Conservation (phyloP, 164 flowering plant species). For the Vitis labrusca region DNA sequence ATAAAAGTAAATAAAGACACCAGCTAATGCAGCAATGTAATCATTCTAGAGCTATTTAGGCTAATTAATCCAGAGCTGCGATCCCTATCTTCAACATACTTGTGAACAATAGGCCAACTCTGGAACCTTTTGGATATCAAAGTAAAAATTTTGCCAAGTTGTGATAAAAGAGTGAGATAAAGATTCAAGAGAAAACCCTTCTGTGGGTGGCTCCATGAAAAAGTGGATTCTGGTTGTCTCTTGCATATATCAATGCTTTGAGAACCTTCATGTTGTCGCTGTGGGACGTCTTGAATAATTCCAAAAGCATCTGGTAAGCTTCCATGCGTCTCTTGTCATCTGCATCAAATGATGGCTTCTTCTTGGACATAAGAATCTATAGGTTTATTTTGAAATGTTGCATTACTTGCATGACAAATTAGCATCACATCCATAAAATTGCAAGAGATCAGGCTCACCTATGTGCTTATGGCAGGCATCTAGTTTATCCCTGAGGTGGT, state of each 20-base stretch:
- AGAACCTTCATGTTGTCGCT: slow-evolving; percentile 31
- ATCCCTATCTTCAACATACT: too few relatives aligned
- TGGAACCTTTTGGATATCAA: background rate
- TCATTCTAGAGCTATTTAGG: too few relatives aligned
- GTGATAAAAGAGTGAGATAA: too few relatives aligned
- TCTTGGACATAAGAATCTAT: too few relatives aligned
- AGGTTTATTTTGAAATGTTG: background rate
- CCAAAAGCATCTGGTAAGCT: slow-evolving; percentile 14
- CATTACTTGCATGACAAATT: background rate
- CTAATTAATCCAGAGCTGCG: too few relatives aligned
- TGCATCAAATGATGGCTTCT: slow-evolving; percentile 14
- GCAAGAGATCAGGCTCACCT: slow-evolving; percentile 6
- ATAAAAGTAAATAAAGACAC: too few relatives aligned
- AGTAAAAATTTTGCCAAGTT: too few relatives aligned
- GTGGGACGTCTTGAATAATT: slow-evolving; percentile 20
- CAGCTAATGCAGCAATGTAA: too few relatives aligned
- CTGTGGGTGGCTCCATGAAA: slow-evolving; percentile 25
- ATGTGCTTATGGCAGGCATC: slow-evolving; percentile 17
- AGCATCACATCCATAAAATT: background rate
- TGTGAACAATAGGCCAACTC: too few relatives aligned
- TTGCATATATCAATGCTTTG: slow-evolving; percentile 23
- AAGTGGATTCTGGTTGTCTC: slow-evolving; percentile 31
- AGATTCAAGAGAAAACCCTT: slow-evolving; percentile 17
- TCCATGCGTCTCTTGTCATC: slow-evolving; percentile 25
- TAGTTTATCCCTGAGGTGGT: slow-evolving; percentile 18